Evolutionary conservation across 495 filamentous ascomycete species (phyloP), one percentile per base, ranked within the genome.

Genomic region (Jackrogersella minutella): DNA sequence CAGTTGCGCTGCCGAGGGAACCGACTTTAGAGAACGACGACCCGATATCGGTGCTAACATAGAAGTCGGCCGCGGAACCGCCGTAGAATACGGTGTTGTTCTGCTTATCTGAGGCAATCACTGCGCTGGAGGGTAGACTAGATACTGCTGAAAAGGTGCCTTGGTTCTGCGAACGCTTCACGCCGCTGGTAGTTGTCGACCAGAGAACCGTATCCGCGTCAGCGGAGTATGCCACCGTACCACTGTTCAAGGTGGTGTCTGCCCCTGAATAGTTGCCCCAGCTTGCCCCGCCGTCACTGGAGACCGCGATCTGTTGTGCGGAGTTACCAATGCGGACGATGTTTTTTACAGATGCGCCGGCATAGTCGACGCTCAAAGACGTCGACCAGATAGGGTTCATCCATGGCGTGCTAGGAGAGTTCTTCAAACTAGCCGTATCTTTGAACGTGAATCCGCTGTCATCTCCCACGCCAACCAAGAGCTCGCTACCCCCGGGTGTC

Each of bases 401-500:
- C 75, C 84, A 86, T 11, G 77, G 76, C 0, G 76, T 79, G 16
- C 76, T 57, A 1, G 84, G 86, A 2, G 84, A 74, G 2, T 73
- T 78, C 44, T 77, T 77, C 6, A 88, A 75, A 41, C 75, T 78
- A 17, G 64, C 72, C 57, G 79, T 76, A 21, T 68, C 74, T 13
- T 55, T 55, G 52, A 77, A 81, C 9, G 79, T 80, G 65, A 87
- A 88, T 2, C 86, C 86, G 50, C 80, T 81, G 71, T 84, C 80
- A 62, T 89, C 86, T 5, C 86, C 87, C 1, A 89, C 79, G 0
- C 83, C 85, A 9, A 76, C 84, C 1, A 88, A 71, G 3, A 88
- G 79, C 37, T 84, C 82, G 9, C 80, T 78, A 9, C 84, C 82
- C 3, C 82, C 82, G 4, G 84, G 82, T 0, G 81, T 77, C 3